These are phyloP conservation scores for Penicillium flavigenum DNA, from an alignment of 495 filamentous ascomycete species.

Conservation along the genomic window DNA sequence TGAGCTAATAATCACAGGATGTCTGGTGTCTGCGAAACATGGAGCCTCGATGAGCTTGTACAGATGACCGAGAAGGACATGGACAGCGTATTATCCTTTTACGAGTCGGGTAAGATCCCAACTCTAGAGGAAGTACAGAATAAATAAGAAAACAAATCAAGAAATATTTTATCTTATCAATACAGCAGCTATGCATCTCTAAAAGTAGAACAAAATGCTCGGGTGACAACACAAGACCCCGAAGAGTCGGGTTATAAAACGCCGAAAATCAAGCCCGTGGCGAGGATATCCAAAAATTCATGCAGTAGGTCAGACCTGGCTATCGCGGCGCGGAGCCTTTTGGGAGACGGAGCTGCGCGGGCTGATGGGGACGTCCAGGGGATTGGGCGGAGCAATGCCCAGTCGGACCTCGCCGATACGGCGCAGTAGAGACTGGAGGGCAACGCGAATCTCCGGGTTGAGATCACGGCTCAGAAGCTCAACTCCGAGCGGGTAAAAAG, in stretches of 20 bases:
- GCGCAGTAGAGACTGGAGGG: conserved; percentile 71
- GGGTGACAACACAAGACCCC: conserved; percentile 12
- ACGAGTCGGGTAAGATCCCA: conserved; percentile 51
- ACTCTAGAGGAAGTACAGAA: conserved; percentile 40
- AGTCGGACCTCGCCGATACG: conserved; percentile 80
- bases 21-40: conserved; percentile 84
- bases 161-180: conserved; percentile 25
- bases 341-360: conserved; percentile 46
- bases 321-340: conserved; percentile 32
- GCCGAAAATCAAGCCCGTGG: conserved; percentile 22
- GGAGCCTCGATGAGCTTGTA: conserved; percentile 82
- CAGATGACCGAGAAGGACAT: conserved; percentile 83
- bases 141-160: conserved; percentile 6
- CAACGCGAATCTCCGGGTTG: conserved; percentile 70
- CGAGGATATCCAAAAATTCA: conserved; percentile 39
- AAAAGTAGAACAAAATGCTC: conserved; percentile 19
- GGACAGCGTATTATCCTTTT: conserved; percentile 69
- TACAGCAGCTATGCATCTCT: conserved; percentile 35
- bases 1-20: conserved; percentile 56
- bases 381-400: conserved; percentile 52
- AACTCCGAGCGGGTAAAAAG: conserved; percentile 82
- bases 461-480: conserved; percentile 83
- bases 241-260: conserved; percentile 18
- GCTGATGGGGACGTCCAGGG: conserved; percentile 43
- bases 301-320: conserved; percentile 20